Percentiles rank a stretch among this genome's conserved stretches.
Evolutionary conservation across 1,139 yeast genomes (phyloP).

Genomic region (Suhomyces chickasaworum): DNA sequence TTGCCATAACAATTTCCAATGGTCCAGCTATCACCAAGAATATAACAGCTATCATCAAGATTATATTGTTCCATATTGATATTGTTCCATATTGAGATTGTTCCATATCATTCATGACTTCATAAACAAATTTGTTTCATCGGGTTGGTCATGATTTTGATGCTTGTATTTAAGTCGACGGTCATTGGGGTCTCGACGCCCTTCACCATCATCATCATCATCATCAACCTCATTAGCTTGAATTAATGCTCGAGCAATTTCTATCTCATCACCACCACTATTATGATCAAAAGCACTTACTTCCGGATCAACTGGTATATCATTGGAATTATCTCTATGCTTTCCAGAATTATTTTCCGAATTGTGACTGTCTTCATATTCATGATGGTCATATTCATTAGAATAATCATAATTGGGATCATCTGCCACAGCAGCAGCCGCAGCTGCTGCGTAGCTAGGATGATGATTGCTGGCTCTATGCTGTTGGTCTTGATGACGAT

Average conservation of each 20-base stretch:
- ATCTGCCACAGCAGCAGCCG: constrained; percentile 40
- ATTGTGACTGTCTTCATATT: constrained; percentile 14
- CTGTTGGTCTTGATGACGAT: constrained; percentile 17
- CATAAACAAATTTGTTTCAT: constrained; percentile 33
- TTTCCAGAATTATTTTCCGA: constrained; percentile 4
- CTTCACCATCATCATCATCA: constrained; percentile 13
- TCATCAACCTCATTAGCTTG: constrained; percentile 54
- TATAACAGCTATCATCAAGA: not conserved
- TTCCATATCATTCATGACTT: constrained; percentile 19
- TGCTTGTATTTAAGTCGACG: constrained; percentile 10
- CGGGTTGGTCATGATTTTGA: constrained; percentile 11
- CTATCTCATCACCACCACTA: constrained; percentile 55
- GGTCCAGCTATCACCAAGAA: too few relatives aligned
- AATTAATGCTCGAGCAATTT: constrained; percentile 65
- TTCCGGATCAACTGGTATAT: constrained; percentile 60
- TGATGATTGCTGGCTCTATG: constrained; percentile 17
- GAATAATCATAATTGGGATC: constrained; percentile 26
- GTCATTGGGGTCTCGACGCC: constrained; percentile 1
- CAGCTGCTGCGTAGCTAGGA: constrained; percentile 44
- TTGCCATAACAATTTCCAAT: too few relatives aligned
- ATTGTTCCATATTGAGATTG: too few relatives aligned
- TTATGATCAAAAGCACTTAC: constrained; percentile 56
- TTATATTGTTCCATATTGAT: too few relatives aligned
- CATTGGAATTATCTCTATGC: constrained; percentile 17
- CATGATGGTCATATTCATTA: constrained; percentile 25